Conservation (phyloP, 805 yeast genomes). For the Barnettozyma botsteinii region DNA sequence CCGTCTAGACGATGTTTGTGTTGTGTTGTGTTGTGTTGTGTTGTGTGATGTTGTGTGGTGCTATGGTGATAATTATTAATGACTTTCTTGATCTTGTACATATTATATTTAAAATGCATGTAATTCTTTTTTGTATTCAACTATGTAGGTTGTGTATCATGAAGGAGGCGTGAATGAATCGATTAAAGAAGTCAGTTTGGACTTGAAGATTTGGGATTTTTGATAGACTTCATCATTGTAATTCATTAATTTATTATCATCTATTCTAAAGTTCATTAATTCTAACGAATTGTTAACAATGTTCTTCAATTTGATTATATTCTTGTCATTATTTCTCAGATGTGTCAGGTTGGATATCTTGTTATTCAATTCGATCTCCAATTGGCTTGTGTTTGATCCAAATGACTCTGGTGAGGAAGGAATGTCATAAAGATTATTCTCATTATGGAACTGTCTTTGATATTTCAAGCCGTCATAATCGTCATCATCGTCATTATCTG, state of each 20-base stretch:
- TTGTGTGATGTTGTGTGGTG: no score
- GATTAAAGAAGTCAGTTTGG: conserved; percentile 12
- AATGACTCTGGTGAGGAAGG: conserved; percentile 23
- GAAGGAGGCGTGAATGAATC: conserved; percentile 10
- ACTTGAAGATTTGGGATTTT: conserved; percentile 11
- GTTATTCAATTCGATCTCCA: conserved; percentile 19
- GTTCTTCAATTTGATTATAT: conserved; percentile 18
- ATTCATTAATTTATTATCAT: conserved; percentile 13
- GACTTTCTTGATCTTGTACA: background rate
- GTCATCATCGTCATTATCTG: conserved; percentile 10
- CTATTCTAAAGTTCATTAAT: conserved; percentile 12
- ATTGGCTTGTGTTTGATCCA: conserved; percentile 14
- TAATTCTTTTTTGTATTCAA: no score
- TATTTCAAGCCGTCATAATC: conserved; percentile 1
- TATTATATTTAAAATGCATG: no score
- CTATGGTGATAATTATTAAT: no score
- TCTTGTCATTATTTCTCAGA: conserved; percentile 8
- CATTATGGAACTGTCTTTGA: no score
- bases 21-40: no score
- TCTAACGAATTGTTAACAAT: conserved; percentile 14
- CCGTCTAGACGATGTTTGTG: conserved; percentile 40
- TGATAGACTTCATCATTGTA: conserved; percentile 9
- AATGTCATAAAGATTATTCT: background rate
- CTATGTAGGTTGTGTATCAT: background rate
- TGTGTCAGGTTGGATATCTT: conserved; percentile 13